Conservation (phyloP, 2,329 filamentous ascomycete species). For the Alternaria arbusti region DNA sequence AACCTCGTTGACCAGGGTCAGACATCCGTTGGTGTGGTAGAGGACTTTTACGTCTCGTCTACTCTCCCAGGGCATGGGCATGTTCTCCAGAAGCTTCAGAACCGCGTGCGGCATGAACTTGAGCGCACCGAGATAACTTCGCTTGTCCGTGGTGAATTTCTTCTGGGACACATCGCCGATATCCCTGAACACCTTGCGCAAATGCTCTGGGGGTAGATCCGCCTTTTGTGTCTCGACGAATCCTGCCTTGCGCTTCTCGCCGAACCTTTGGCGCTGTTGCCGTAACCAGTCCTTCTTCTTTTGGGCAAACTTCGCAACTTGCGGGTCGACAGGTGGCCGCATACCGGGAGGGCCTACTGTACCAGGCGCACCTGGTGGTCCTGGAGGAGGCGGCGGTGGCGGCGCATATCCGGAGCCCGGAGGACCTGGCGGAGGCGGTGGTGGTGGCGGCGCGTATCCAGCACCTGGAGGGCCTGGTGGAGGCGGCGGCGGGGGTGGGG, state of each 20-base stretch:
- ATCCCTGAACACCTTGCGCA: slow-evolving; percentile 97
- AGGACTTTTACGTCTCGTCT: slow-evolving; percentile 95
- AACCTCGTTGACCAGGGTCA: slow-evolving; percentile 96
- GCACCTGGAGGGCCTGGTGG: slow-evolving; percentile 36
- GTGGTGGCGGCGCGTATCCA: slow-evolving; percentile 45
- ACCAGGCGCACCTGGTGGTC: slow-evolving; percentile 59
- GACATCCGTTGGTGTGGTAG: slow-evolving; percentile 96
- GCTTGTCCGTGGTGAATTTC: slow-evolving; percentile 98
- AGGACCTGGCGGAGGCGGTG: slow-evolving; percentile 36
- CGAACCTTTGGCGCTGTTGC: slow-evolving; percentile 87
- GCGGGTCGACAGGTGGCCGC: slow-evolving; percentile 78
- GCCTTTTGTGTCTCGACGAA: slow-evolving; percentile 98
- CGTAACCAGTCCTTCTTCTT: slow-evolving; percentile 99
- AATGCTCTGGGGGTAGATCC: slow-evolving; percentile 97
- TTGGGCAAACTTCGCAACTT: slow-evolving; percentile 91
- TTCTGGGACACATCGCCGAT: slow-evolving; percentile 99
- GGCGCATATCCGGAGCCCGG: slow-evolving; percentile 46
- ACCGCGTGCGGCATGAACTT: slow-evolving; percentile 99
- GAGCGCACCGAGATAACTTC: slow-evolving; percentile 93
- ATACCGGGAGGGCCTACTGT: slow-evolving; percentile 66
- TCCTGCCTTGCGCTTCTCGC: slow-evolving; percentile 94
- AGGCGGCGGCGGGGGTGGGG: slow-evolving; percentile 35
- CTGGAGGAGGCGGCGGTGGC: slow-evolving; percentile 66
- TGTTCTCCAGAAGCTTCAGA: slow-evolving; percentile 95
- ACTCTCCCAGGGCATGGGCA: slow-evolving; percentile 99